These are phyloP conservation scores for Pyrenophora seminiperda DNA, from an alignment of 2,329 filamentous ascomycete species.

Conservation along the genomic window DNA sequence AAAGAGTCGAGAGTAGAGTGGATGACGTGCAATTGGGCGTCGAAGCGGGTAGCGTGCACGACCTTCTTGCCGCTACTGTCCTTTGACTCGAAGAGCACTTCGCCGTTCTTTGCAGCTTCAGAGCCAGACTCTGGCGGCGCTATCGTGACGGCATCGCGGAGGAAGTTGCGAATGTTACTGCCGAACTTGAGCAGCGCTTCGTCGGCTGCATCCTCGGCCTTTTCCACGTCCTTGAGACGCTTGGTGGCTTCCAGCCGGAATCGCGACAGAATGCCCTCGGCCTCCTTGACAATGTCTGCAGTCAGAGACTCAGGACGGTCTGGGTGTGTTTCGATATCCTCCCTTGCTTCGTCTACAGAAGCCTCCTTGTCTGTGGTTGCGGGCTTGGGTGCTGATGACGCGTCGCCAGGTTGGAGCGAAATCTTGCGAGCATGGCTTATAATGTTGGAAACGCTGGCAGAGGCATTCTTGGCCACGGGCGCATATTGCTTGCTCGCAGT, in stretches of 20 bases:
- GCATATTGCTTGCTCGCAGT: conserved; percentile 81
- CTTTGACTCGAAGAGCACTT: conserved; percentile 90
- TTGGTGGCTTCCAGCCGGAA: conserved; percentile 79
- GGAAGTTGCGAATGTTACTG: conserved; percentile 83
- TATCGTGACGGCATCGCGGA: conserved; percentile 88
- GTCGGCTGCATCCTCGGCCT: conserved; percentile 93
- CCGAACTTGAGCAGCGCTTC: conserved; percentile 93
- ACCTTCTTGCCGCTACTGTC: conserved; percentile 88
- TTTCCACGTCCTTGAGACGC: conserved; percentile 84
- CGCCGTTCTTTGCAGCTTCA: conserved; percentile 51
- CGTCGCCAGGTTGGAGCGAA: conserved; percentile 57
- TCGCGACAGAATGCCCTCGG: conserved; percentile 72
- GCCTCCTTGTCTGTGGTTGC: conserved; percentile 23
- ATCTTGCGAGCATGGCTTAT: conserved; percentile 75
- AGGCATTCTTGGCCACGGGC: conserved; percentile 78
- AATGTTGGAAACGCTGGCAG: conserved; percentile 76
- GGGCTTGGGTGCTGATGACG: conserved; percentile 27
- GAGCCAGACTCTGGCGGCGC: conserved; percentile 67
- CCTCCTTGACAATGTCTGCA: conserved; percentile 60
- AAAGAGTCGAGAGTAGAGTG: conserved; percentile 83
- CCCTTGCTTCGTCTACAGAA: conserved; percentile 12
- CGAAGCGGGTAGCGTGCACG: conserved; percentile 91
- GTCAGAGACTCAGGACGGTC: conserved; percentile 54
- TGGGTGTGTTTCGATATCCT: conserved; percentile 39
- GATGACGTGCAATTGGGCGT: conserved; percentile 94